Evolutionary conservation across 768 basidiomycete genomes (phyloP), one percentile per base, ranked within the genome.

Genomic region (Pisolithus orientalis): DNA sequence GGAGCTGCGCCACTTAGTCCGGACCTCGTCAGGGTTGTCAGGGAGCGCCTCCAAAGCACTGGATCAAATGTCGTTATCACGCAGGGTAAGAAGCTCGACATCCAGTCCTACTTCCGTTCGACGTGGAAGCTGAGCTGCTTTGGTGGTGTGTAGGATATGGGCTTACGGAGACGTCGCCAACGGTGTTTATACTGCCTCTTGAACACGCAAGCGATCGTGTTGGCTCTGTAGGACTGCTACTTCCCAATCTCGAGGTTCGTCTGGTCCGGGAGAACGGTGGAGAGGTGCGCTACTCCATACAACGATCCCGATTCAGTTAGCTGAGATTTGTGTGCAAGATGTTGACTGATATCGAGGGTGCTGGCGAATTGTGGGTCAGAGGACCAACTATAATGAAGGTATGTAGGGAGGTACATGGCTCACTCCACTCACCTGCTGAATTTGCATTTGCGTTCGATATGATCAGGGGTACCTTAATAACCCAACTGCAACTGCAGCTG

Each of bases 321-420:
- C 17, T 24, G 6, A 39, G 14, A 39, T 34, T 24, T n/a, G 6
- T 10, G 2, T 31, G 34, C 13, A 34, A 69, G 67, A 47, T 62
- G 11, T 56, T 65, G 10, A 69, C 62, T 0, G 59, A 59, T 34
- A 59, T 69, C 1, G 57, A 60, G 14, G 73, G 83, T 50, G 72
- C 79, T 0, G 91, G 93, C 14, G 92, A 94, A 65, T 65, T 95
- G 16, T 94, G 90, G 89, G 50, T 94, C 3, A 76, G 82, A 45
- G 90, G 91, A 0, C 84, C 86, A 5, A 79, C 73, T 1, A 72
- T 94, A 38, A 92, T 93, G 88, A 92, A 90, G 75, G 83, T 81
- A 50, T 48, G 16, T 31, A 21, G 21, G 11, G 49, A 31, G 10
- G 3, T 5, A 8, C 21, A 13, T 21, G 38, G n/a, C 13, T 50